A percentile compares a stretch with the other conserved stretches of the same genome.
Conservation (phyloP, 2,329 filamentous ascomycete genomes). For the Aureobasidium sp. region DNA sequence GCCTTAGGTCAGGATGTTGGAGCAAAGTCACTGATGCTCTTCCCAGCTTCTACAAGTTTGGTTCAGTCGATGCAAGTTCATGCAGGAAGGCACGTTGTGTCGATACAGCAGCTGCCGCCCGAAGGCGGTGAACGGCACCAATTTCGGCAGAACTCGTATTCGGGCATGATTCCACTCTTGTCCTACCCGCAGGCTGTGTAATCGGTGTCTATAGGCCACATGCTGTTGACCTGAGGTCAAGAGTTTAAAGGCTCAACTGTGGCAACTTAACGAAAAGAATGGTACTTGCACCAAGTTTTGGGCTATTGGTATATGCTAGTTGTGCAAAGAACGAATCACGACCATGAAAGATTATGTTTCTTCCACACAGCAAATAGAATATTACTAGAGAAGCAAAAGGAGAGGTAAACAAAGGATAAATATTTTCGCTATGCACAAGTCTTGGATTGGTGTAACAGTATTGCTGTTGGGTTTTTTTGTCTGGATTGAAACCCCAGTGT, state of each 20-base stretch:
- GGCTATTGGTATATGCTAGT: no score
- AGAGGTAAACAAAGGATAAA: conserved; percentile 2
- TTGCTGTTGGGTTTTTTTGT: not conserved
- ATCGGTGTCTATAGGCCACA: no score
- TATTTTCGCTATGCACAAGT: conserved; percentile 15
- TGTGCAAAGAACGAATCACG: not conserved
- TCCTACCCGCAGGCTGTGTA: no score
- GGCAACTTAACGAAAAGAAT: no score
- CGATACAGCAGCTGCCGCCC: not conserved
- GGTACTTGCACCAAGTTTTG: no score
- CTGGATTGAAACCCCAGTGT: not conserved
- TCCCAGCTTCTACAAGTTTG: not conserved
- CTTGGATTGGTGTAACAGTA: conserved; percentile 1
- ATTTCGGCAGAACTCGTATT: not conserved
- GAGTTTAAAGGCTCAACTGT: no score
- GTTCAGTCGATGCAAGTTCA: not conserved
- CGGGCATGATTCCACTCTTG: not conserved
- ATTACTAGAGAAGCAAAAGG: not conserved
- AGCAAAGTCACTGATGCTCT: not conserved
- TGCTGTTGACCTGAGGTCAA: no score
- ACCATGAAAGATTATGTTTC: not conserved
- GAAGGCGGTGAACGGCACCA: not conserved
- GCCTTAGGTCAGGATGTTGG: not conserved
- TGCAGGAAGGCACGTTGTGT: not conserved
- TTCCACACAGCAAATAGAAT: not conserved